Evolutionary conservation across 1,139 yeast species (phyloP), one percentile per base, ranked within the genome.

Genomic region (Geotrichum phurueaensis): DNA sequence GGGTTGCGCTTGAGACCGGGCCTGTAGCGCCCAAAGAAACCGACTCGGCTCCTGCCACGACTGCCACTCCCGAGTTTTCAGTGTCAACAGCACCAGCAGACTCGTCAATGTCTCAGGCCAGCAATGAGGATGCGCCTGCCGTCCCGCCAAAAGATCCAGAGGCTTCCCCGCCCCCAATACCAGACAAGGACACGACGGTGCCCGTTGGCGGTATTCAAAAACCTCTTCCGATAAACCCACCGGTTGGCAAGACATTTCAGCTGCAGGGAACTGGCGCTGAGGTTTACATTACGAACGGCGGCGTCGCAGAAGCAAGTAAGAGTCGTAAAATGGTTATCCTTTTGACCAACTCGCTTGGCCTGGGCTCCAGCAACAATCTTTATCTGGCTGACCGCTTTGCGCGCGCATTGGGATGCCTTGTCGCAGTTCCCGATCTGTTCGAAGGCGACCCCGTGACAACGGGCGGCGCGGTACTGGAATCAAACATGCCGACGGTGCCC

Each of bases 311-410:
- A 9, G 45, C 52, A 20, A 27, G 53, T 39, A 60, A 57, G 22
- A 51, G 50, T 4, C 51, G 43, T 6, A 56, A 43, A 22, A 51
- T 71, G 51, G 65, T 69, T 18, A 65, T 73, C 18, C 64, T 73
- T 22, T 66, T 73, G 49, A 72, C 76, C 20, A 73, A 73, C 60
- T 71, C 74, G 10, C 66, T 73, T 31, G 76, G 76, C 9, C 65
- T 73, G 52, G 65, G 66, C 7, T 69, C 73, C 31, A 56, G 39
- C 9, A 71, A 71, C 64, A 73, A 73, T 60, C 63, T 70, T 57
- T 63, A 65, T 22, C 62, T 72, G 52, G 76, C 76, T 0, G 76
- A 73, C 62, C 53, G 62, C 27, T 71, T 67, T 57, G 70, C 75
- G 1, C 63, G 63, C 50, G 56, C 61, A 23, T 63, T 70, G 48